These are phyloP conservation scores for Podosphaera fusca DNA, from an alignment of 2,329 filamentous ascomycete genomes.

Conservation along the genomic window DNA sequence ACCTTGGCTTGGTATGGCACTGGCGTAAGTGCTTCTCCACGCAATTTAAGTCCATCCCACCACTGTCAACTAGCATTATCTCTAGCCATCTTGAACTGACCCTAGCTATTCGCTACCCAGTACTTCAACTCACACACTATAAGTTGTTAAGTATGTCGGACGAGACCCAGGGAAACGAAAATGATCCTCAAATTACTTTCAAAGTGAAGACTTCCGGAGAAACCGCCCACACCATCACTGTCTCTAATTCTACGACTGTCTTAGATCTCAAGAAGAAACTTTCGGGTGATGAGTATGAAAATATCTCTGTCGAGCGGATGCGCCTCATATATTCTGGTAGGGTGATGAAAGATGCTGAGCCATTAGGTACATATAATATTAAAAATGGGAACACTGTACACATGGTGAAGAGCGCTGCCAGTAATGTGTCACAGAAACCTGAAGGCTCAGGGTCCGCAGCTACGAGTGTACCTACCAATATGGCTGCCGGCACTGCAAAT, in stretches of 20 bases:
- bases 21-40: background rate
- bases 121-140: too few species aligned
- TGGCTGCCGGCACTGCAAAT: slow-evolving; percentile 63
- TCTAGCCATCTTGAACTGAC: too few species aligned
- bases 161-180: background rate
- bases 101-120: too few species aligned
- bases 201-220: slow-evolving; percentile 95
- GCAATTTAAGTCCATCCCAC: background rate
- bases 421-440: slow-evolving; percentile 29
- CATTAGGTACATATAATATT: slow-evolving; percentile 71
- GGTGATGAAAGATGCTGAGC: slow-evolving; percentile 86
- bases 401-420: slow-evolving; percentile 85
- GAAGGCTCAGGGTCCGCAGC: slow-evolving; percentile 23
- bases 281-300: slow-evolving; percentile 56
- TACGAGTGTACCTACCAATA: slow-evolving; percentile 47
- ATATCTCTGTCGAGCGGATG: slow-evolving; percentile 70
- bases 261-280: slow-evolving; percentile 79
- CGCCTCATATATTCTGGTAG: slow-evolving; percentile 93
- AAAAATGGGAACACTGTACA: slow-evolving; percentile 91
- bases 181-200: slow-evolving; percentile 67
- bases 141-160: background rate
- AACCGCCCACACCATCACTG: slow-evolving; percentile 60
- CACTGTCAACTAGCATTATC: background rate
- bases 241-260: slow-evolving; percentile 53
- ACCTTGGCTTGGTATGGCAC: background rate